A percentile compares a stretch with the other conserved stretches of the same genome.
Conservation (phyloP, 2,329 filamentous ascomycete species). For the Cladosporium sp. region DNA sequence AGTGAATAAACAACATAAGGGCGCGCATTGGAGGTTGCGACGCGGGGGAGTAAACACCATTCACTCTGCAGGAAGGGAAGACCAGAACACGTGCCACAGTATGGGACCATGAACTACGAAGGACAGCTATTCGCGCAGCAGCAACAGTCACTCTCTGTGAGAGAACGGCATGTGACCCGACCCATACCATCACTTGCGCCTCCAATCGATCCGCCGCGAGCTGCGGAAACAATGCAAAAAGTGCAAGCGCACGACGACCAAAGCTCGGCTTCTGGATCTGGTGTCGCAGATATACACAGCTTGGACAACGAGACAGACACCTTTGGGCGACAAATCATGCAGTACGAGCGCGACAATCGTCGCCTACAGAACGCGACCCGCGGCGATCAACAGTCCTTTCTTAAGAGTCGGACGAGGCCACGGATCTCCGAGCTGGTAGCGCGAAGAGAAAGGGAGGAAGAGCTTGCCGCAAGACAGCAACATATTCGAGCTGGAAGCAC, state of each 20-base stretch:
- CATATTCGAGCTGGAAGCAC: constrained; percentile 23
- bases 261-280: constrained; percentile 17
- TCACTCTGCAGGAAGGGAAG: too few species aligned
- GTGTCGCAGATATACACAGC: constrained; percentile 32
- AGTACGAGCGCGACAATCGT: constrained; percentile 40
- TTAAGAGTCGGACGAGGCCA: constrained; percentile 32
- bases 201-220: not conserved
- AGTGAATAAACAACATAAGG: too few species aligned
- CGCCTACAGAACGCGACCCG: constrained; percentile 34
- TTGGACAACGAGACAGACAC: constrained; percentile 42
- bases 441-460: constrained; percentile 22
- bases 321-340: constrained; percentile 41
- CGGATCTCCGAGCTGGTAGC: constrained; percentile 18
- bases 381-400: constrained; percentile 11
- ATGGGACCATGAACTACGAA: constrained; percentile 9
- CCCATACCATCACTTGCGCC: not conserved
- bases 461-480: not conserved
- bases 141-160: not conserved
- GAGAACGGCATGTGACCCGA: not conserved
- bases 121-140: constrained; percentile 1
- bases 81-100: not conserved
- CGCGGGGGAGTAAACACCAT: too few species aligned
- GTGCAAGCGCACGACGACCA: constrained; percentile 22
- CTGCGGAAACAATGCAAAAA: constrained; percentile 19
- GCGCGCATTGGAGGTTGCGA: too few species aligned